phyloP scores from a whole-genome alignment of 768 basidiomycete species.

The Lactarius psammicola region DNA sequence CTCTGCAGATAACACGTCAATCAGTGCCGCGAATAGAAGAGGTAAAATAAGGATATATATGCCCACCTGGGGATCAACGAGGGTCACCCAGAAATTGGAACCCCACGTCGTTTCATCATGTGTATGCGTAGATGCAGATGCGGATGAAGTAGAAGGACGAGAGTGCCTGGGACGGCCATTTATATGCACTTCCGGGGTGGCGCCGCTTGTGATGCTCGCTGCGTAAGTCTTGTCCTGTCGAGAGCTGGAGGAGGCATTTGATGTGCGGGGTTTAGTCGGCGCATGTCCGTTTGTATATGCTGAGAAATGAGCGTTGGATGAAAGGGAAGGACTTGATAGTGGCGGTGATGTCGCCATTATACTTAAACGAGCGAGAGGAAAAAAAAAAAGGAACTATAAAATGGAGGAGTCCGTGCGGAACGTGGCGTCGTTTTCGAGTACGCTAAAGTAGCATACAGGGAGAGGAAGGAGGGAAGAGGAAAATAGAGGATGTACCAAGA shows the following conservation, averaged over 20 bases:
- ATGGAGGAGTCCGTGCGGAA: neutral
- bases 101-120: constrained; percentile 57
- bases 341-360: constrained; percentile 24
- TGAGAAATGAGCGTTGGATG: constrained; percentile 28
- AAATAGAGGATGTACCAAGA: neutral
- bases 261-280: constrained; percentile 2
- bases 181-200: constrained; percentile 33
- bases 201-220: constrained; percentile 4
- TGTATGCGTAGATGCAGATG: constrained; percentile 11
- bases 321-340: constrained; percentile 25
- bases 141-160: constrained; percentile 21
- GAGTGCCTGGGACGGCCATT: constrained; percentile 31
- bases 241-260: constrained; percentile 12
- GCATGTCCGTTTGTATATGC: constrained; percentile 11
- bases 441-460: constrained; percentile 15
- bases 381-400: neutral
- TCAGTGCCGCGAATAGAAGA: constrained; percentile 15
- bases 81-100: constrained; percentile 91
- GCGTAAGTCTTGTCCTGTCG: constrained; percentile 12
- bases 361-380: constrained; percentile 15
- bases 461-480: neutral
- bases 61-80: constrained; percentile 85
- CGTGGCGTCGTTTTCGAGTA: neutral
- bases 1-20: constrained; percentile 46
- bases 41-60: constrained; percentile 10